Evolutionary conservation across 2,329 filamentous ascomycete genomes (phyloP), one percentile per base, ranked within the genome.

Genomic region (Claviceps cyperi): DNA sequence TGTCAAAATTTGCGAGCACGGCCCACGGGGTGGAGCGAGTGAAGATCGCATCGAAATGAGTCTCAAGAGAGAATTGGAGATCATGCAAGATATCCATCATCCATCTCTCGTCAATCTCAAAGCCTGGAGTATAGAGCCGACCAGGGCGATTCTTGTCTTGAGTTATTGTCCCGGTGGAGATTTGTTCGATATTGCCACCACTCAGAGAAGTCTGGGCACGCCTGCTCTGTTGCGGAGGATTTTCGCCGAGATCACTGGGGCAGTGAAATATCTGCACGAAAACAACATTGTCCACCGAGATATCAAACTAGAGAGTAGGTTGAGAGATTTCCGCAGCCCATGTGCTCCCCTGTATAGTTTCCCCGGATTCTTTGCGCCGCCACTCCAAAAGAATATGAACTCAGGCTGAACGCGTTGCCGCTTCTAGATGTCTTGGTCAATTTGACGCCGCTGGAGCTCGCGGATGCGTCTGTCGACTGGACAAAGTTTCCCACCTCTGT

Each of bases 81-180:
- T 98, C 56, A 83, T 98, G 72, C 88, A 85, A 63, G 80, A 77
- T 17, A 82, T 97, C 58, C 83, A 84, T 49, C 90, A 98, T 65
- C 91, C 92, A 1, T 94, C 86, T 3, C 71, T 98, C 40, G 86
- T 96, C 6, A 86, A 94, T 59, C 76, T 98, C 47, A 92, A 92
- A 66, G 91, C 90, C 0, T 95, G 90, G 78, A 92, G 80, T 56
- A 86, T 89, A 57, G 86, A 94, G 64, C 80, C 84, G 36, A 83
- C 82, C 8, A 79, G 90, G 47, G 87, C 91, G 1, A 77, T 97
- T 40, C 71, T 98, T 41, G 85, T 97, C 4, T 70, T 98, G 53
- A 88, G 84, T 54, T 96, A 96, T 65, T 96, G 89, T 63, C 84
- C 91, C 0, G 92, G 92, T 24, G 92, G 92, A 35, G 92, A 98